Evolutionary conservation across 1,139 yeast genomes (phyloP), one percentile per base, ranked within the genome.

Genomic region (Kodamaea sp.): DNA sequence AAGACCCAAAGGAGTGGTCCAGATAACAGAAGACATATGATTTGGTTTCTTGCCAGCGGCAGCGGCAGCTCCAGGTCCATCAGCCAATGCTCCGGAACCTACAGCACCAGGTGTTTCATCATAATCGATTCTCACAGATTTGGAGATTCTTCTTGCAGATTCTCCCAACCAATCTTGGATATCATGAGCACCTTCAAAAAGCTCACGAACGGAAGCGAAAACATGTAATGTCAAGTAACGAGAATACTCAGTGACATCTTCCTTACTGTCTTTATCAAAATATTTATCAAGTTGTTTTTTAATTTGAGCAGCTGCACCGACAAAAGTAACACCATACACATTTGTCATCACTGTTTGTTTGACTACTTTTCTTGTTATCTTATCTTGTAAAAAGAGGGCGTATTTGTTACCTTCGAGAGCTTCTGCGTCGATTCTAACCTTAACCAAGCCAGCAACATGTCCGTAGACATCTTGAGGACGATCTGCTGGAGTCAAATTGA

Each of bases 291-390:
- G 61, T 58, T 84, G 87, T 50, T 81, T 84, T 43, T 75, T 75
- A 53, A 92, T 88, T 65, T 92, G 99, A 4, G 81, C 83, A 24
- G 88, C 78, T 0, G 97, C 98, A 12, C 99, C 99, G 46, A 88
- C 78, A 58, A 78, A 88, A 0, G 99, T 92, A 8, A 92, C 99
- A 52, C 99, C 99, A 58, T 94, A 92, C 32, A 92, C 99, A 54
- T 89, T 90, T 1, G 99, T 92, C 99, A 92, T 92, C 25, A 92
- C 98, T 0, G 98, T 88, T 62, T 92, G 97, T 60, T 92, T 92
- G 35, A 92, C 96, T 35, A 92, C 84, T 59, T 90, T 90, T 54
- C 99, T 77, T 22, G 83, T 76, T 45, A 92, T 77, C 48, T 79
- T 75, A 39, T 83, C 87, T 44, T 75, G 69, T 24, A 82, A 65